phyloP scores from a whole-genome alignment of 2,329 filamentous ascomycete species.

The Aspergillus udagawae region DNA sequence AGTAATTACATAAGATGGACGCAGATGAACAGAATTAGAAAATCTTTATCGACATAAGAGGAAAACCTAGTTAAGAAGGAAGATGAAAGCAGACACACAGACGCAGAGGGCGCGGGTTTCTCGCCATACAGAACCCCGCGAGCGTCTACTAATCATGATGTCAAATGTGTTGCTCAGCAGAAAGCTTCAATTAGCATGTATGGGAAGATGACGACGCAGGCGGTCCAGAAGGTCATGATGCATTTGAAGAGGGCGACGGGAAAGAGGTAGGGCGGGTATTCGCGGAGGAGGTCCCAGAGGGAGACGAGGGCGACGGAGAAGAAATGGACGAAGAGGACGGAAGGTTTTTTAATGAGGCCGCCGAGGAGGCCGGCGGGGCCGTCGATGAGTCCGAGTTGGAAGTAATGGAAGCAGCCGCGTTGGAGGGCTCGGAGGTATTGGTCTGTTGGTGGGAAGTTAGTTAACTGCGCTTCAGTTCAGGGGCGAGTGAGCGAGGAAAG shows the following conservation, averaged over 20 bases:
- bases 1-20: not conserved
- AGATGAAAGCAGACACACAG: not conserved
- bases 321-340: slow-evolving; percentile 84
- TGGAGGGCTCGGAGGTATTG: slow-evolving; percentile 74
- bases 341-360: slow-evolving; percentile 72
- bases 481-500: not conserved
- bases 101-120: not conserved
- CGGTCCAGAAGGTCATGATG: slow-evolving; percentile 71
- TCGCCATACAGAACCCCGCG: not conserved
- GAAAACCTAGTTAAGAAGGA: not conserved
- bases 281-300: slow-evolving; percentile 65
- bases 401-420: slow-evolving; percentile 89
- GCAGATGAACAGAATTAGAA: not conserved
- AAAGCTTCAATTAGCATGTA: slow-evolving; percentile 68
- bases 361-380: slow-evolving; percentile 78
- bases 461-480: slow-evolving; percentile 4
- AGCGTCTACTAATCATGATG: not conserved
- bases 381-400: slow-evolving; percentile 68
- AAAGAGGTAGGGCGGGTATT: slow-evolving; percentile 51
- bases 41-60: not conserved
- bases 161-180: slow-evolving; percentile 19
- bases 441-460: slow-evolving; percentile 38
- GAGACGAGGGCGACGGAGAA: slow-evolving; percentile 87
- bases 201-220: slow-evolving; percentile 76
- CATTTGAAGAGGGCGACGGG: slow-evolving; percentile 64